Evolutionary conservation across 306 rosid species (phyloP), one percentile per base, ranked within the genome.

Genomic region (Comarum palustre): DNA sequence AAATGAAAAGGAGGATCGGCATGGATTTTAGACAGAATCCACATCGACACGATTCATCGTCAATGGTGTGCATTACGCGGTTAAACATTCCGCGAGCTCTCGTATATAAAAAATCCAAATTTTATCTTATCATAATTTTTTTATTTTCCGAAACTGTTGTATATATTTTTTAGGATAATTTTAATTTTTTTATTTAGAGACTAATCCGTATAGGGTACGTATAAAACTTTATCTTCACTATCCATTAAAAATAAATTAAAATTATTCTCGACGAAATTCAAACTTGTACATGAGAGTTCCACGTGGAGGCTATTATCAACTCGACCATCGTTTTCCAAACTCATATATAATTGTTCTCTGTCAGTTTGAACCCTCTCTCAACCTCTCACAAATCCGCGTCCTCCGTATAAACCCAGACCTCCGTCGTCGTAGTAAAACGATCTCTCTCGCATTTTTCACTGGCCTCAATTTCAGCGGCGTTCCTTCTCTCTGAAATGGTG

Each of bases 401-500:
- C 2, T 34, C 58, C 27, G 59, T 59, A 76, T 72, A 72, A 59
- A 59, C 76, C 68, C 76, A n/a, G 24, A 42, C n/a, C 73, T 19
- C 22, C 66, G 48, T 66, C 38, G 71, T 71, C 66, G 66, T 72
- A 24, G 76, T 69, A 71, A 63, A n/a, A 42, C 61, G 71, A 70
- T 61, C 48, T 11, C 70, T 43, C 68, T 34, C 63, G 32, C 41
- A 20, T 68, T 78, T 12, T 13, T 16, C 17, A 27, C 63, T 1
- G 19, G 1, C 17, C 29, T 29, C 65, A 55, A 55, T 60, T 14
- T 2, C 12, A 7, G 22, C 6, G 32, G 47, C 31, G 41, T 46
- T 34, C 42, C 20, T 19, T 50, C 63, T 12, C 12, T 41, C 14
- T 41, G 45, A 41, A 70, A 86, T 86, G 91, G 90, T 81, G 77